Conservation (phyloP, 2,329 filamentous ascomycete species). For the Neopestalotiopsis sp. region DNA sequence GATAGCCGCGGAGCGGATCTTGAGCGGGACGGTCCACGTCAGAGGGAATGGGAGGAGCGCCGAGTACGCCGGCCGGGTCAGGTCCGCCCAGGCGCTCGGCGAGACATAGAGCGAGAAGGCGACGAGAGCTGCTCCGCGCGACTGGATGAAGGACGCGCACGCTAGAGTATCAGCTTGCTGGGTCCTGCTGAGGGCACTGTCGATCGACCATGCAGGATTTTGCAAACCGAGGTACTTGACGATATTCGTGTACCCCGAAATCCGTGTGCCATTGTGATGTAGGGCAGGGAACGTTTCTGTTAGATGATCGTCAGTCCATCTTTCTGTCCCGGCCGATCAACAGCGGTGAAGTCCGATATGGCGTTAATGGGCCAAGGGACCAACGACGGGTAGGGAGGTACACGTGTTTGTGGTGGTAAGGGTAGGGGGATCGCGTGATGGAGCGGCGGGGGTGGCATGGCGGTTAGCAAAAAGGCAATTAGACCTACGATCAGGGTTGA, state of each 20-base stretch:
- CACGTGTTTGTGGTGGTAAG: slow-evolving; percentile 12
- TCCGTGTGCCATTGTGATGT: slow-evolving; percentile 56
- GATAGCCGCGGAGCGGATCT: slow-evolving; percentile 73
- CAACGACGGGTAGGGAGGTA: not conserved
- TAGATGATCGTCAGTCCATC: slow-evolving; percentile 4
- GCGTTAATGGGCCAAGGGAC: not conserved
- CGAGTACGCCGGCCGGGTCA: slow-evolving; percentile 82
- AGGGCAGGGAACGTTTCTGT: slow-evolving; percentile 62
- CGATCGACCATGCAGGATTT: slow-evolving; percentile 38
- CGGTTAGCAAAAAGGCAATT: slow-evolving; percentile 12
- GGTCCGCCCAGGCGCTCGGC: slow-evolving; percentile 80
- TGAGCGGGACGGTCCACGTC: slow-evolving; percentile 83
- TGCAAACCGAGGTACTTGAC: slow-evolving; percentile 55
- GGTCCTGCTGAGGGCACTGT: slow-evolving; percentile 42
- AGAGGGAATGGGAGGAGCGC: slow-evolving; percentile 82
- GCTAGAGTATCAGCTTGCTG: slow-evolving; percentile 55
- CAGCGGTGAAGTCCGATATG: slow-evolving; percentile 18
- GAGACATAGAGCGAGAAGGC: slow-evolving; percentile 91
- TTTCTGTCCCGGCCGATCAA: slow-evolving; percentile 24
- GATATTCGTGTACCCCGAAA: slow-evolving; percentile 66
- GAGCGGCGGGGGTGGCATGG: not conserved
- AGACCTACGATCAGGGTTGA: slow-evolving; percentile 72
- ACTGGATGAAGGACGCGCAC: slow-evolving; percentile 72
- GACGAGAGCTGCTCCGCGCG: slow-evolving; percentile 77
- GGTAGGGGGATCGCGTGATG: slow-evolving; percentile 32